A percentile compares a stretch with the other conserved stretches of the same genome.
Conservation (phyloP, 2,329 filamentous ascomycete genomes). For the Gnomoniopsis smithogilvyi region DNA sequence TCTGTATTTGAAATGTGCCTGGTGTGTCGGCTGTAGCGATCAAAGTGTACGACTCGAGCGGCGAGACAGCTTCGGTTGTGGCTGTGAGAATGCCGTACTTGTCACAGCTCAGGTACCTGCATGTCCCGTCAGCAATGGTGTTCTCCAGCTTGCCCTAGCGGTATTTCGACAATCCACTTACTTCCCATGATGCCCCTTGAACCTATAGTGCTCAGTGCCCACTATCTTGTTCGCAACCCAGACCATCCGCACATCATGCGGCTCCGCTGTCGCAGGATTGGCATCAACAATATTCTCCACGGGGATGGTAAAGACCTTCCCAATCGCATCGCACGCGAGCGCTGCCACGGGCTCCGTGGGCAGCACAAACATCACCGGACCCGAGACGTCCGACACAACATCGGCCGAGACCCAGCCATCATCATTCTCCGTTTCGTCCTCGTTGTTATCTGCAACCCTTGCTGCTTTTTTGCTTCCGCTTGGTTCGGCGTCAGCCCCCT, state of each 20-base stretch:
- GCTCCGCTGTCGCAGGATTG: conserved; percentile 81
- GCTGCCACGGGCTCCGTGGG: conserved; percentile 71
- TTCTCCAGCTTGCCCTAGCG: too few relatives aligned
- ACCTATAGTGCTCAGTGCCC: conserved; percentile 76
- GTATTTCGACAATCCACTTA: conserved; percentile 45
- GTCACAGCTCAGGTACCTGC: conserved; percentile 80
- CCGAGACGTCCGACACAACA: conserved; percentile 67
- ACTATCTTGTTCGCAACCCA: conserved; percentile 85
- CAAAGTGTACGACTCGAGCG: conserved; percentile 77
- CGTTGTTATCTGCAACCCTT: conserved; percentile 21
- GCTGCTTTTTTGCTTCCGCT: conserved; percentile 43
- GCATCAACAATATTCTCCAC: conserved; percentile 87
- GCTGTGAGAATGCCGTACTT: conserved; percentile 77
- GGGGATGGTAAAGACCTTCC: conserved; percentile 77
- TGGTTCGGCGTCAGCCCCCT: conserved; percentile 48
- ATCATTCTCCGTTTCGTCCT: conserved; percentile 54
- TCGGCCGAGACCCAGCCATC: conserved; percentile 93
- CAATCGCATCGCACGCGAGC: conserved; percentile 80
- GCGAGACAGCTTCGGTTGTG: conserved; percentile 75
- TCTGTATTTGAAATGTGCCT: conserved; percentile 73
- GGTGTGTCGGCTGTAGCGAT: conserved; percentile 62
- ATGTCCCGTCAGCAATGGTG: not conserved
- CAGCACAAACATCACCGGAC: conserved; percentile 79
- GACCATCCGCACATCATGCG: conserved; percentile 92
- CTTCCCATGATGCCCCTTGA: conserved; percentile 89